Conservation (phyloP, 2,329 filamentous ascomycete species). For the Cladosporium cucumerinum region DNA sequence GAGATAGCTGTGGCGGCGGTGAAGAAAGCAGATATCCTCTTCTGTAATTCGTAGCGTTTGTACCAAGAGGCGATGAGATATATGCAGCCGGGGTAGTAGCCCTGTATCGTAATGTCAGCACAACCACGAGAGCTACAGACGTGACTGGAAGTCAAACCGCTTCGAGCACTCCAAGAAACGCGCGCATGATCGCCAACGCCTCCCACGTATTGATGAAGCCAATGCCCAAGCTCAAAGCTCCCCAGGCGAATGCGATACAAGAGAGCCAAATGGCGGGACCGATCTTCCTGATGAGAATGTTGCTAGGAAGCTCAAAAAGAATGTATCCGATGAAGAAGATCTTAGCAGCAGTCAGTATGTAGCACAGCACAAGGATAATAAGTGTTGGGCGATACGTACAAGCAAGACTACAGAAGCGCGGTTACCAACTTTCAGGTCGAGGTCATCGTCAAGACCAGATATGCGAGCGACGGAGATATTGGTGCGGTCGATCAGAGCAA, state of each 20-base stretch:
- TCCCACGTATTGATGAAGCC: constrained; percentile 56
- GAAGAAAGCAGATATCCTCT: constrained; percentile 45
- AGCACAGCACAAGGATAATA: no score
- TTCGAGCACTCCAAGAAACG: constrained; percentile 61
- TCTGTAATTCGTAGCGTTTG: constrained; percentile 29
- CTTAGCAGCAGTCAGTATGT: background rate
- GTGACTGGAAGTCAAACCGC: constrained; percentile 45
- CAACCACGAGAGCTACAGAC: background rate
- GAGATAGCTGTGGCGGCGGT: constrained; percentile 34
- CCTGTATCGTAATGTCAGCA: constrained; percentile 15
- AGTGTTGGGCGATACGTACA: constrained; percentile 7
- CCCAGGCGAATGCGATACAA: constrained; percentile 50
- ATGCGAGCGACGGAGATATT: constrained; percentile 70
- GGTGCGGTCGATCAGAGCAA: constrained; percentile 73
- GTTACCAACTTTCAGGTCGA: constrained; percentile 28
- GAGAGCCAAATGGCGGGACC: constrained; percentile 33
- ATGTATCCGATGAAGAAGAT: constrained; percentile 34
- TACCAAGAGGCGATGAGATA: constrained; percentile 32
- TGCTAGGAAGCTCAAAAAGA: constrained; percentile 35
- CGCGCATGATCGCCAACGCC: constrained; percentile 52
- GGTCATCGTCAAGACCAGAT: constrained; percentile 53
- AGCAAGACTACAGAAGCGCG: constrained; percentile 34
- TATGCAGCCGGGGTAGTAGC: constrained; percentile 35
- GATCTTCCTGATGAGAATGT: constrained; percentile 32
- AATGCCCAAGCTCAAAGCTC: constrained; percentile 59